Percentiles rank a stretch among this genome's conserved stretches.
Evolutionary conservation across 78 protist species (phyloP).

Genomic region (Pelomyxa schiedti): DNA sequence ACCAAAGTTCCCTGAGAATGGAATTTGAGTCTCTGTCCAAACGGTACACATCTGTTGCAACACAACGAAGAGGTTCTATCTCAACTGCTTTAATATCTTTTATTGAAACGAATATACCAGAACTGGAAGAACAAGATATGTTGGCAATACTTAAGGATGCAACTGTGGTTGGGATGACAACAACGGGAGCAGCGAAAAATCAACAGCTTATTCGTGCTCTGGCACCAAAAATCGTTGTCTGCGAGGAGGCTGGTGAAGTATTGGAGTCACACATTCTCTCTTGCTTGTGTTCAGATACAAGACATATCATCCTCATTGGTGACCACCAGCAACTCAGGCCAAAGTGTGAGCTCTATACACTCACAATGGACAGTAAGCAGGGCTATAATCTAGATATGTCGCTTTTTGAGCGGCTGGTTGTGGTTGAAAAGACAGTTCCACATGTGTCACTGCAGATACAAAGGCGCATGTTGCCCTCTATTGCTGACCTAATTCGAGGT

Average conservation of each 20-base stretch:
- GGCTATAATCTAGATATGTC: conserved; percentile 12
- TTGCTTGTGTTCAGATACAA: not conserved
- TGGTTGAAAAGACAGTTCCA: not conserved
- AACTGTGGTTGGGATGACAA: conserved; percentile 34
- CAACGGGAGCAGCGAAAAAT: conserved; percentile 28
- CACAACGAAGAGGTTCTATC: too few species aligned
- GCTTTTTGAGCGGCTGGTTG: conserved; percentile 47
- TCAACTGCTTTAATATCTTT: too few species aligned
- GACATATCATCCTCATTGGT: conserved; percentile 51
- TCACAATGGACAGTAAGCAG: too few species aligned
- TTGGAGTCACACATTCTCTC: conserved; percentile 46
- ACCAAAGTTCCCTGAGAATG: too few species aligned
- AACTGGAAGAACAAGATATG: not conserved
- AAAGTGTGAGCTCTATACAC: not conserved
- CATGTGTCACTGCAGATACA: conserved; percentile 15
- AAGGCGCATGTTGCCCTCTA: conserved; percentile 40
- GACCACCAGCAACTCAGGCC: conserved; percentile 65
- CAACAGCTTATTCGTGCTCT: not conserved
- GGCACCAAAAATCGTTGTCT: conserved; percentile 16
- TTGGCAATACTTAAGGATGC: not conserved
- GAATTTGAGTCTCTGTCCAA: too few species aligned
- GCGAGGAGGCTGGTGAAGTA: conserved; percentile 66
- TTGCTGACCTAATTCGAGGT: conserved; percentile 9
- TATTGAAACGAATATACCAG: too few species aligned
- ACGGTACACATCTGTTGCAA: too few species aligned